Evolutionary conservation across 75 land plant species (phyloP).

Genomic region (Pinus albicaulis): DNA sequence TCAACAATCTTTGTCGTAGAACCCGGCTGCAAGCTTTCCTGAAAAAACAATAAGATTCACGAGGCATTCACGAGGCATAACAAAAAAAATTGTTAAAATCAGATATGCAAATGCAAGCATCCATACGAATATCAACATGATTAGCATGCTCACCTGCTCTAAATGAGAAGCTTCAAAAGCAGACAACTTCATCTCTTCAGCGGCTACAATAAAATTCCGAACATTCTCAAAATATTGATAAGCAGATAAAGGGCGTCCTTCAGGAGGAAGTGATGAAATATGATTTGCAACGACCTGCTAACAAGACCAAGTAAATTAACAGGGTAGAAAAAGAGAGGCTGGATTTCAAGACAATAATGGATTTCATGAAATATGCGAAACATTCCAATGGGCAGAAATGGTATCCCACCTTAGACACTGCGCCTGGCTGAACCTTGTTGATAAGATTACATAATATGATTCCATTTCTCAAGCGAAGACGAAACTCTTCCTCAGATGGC

Average conservation of each 20-base stretch:
- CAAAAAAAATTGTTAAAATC: not conserved
- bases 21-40: constrained; percentile 63
- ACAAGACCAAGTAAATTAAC: not conserved
- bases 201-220: constrained; percentile 71
- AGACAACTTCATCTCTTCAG: constrained; percentile 68
- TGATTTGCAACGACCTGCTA: constrained; percentile 67
- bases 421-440: constrained; percentile 82
- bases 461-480: constrained; percentile 82
- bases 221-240: constrained; percentile 92
- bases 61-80: no score
- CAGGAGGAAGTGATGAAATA: constrained; percentile 21
- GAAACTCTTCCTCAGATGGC: constrained; percentile 75
- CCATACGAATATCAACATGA: not conserved
- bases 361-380: not conserved
- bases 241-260: constrained; percentile 56
- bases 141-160: constrained; percentile 48
- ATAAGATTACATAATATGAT: constrained; percentile 72
- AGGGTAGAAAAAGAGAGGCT: not conserved
- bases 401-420: constrained; percentile 70
- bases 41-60: not conserved
- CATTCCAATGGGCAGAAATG: not conserved
- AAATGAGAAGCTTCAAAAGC: constrained; percentile 83
- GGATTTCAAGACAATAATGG: not conserved
- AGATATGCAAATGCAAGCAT: not conserved
- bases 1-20: constrained; percentile 64